Percentiles rank a stretch among this genome's conserved stretches.
phyloP scores from a whole-genome alignment of 2,329 filamentous ascomycete species.

The Trichoderma sp. region DNA sequence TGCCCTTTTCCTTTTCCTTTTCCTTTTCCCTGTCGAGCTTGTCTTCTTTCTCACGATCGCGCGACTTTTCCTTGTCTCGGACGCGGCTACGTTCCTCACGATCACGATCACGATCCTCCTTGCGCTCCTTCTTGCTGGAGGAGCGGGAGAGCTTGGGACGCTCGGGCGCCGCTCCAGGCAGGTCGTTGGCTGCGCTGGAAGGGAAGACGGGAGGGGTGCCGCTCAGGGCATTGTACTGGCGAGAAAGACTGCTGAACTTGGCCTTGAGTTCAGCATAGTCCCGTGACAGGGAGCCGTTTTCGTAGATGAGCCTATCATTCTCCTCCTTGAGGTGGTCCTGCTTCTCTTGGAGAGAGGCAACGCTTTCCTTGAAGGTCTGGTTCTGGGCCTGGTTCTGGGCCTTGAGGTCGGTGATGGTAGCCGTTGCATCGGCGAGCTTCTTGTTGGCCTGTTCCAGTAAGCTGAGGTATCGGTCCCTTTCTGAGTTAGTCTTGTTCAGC shows the following conservation, averaged over 20 bases:
- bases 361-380: conserved; percentile 21
- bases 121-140: conserved; percentile 30
- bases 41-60: conserved; percentile 20
- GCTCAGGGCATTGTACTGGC: conserved; percentile 30
- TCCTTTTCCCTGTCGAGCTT: conserved; percentile 30
- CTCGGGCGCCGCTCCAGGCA: conserved; percentile 27
- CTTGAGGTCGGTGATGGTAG: conserved; percentile 22
- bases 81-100: conserved; percentile 27
- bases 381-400: conserved; percentile 17
- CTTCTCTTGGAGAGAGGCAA: conserved; percentile 22
- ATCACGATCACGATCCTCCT: conserved; percentile 18
- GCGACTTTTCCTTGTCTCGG: conserved; percentile 12
- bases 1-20: conserved; percentile 23
- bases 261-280: conserved; percentile 29
- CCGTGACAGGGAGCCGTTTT: conserved; percentile 30
- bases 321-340: conserved; percentile 25
- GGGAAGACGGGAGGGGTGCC: conserved; percentile 27
- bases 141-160: conserved; percentile 28
- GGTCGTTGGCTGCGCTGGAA: conserved; percentile 14
- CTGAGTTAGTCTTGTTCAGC: conserved; percentile 25
- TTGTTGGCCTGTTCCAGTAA: conserved; percentile 30
- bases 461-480: conserved; percentile 28
- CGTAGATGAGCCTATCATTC: conserved; percentile 26
- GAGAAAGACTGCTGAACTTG: conserved; percentile 30
- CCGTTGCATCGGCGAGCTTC: conserved; percentile 30